Conservation (phyloP, 257 asterid genomes). For the Nicotiana otophora region DNA sequence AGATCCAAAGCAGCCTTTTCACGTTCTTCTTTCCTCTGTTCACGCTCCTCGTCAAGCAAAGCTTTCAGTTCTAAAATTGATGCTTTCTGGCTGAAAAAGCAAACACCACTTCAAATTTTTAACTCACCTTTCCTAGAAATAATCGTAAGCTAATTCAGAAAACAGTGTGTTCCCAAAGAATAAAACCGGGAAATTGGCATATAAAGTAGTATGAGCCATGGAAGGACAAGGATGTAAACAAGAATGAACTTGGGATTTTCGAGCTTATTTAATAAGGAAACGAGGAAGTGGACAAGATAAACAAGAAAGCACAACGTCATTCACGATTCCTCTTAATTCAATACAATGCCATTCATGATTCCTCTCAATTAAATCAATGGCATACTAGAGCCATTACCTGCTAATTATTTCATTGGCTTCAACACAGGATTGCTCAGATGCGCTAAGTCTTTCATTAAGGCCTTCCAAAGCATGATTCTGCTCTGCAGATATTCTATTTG, state of each 20-base stretch:
- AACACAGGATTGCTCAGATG: conserved; percentile 68
- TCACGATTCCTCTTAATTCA: background rate
- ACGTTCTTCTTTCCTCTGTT: conserved; percentile 84
- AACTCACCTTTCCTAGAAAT: background rate
- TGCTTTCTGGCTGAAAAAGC: conserved; percentile 71
- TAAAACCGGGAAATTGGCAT: background rate
- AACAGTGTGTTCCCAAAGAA: background rate
- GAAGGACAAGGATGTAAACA: background rate
- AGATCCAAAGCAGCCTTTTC: conserved; percentile 69
- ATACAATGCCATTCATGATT: background rate
- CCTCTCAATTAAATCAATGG: background rate
- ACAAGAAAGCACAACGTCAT: background rate
- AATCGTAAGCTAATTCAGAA: background rate
- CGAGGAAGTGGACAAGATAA: background rate
- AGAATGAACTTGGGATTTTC: background rate
- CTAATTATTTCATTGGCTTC: conserved; percentile 91
- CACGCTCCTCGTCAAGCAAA: conserved; percentile 86
- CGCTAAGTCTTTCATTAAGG: conserved; percentile 69
- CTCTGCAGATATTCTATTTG: conserved; percentile 55
- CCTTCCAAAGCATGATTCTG: conserved; percentile 71
- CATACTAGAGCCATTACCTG: conserved; percentile 45
- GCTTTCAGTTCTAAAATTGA: conserved; percentile 74
- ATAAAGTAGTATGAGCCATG: background rate
- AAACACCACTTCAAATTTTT: conserved; percentile 10
- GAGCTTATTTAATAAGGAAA: background rate